Base-by-base conservation (phyloP, 2,329 filamentous ascomycete species). In the Knufia fluminis region DNA sequence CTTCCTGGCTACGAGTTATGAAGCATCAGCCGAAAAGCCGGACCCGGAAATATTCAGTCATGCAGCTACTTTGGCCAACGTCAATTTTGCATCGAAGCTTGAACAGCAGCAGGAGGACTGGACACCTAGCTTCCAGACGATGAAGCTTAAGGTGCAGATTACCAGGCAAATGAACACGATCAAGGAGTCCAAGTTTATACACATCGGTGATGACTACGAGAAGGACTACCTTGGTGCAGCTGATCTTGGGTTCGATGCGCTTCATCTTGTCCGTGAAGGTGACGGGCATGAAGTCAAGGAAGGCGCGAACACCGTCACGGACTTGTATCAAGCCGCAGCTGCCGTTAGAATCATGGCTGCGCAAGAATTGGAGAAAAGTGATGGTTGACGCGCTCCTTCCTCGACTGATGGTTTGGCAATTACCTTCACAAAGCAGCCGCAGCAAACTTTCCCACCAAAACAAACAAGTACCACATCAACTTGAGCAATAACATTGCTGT, bases 1-100 rank as follows among this genome's bases (percentile, higher is more conserved):
- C 48, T 61, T 72, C 42, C 57, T 72, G 0, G 62, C 71, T 22
- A 72, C 69, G 8, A 72, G 70, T 55, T 73, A 71, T 54, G 68
- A 71, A 46, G 69, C 68, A 2, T 68, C 65, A 4, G 58, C 63
- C n/a, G 69, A 70, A 56, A 73, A 73, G 48, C 70, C 70, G 2
- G 55, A 62, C 52, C 59, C 54, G 3, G 45, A 59, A 24, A 69
- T 72, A 24, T 73, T 69, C 52, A 60, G 69, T 28, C 58, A 66
- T 35, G 67, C 69, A 2, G 16, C 39, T 14, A n/a, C 33, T n/a
- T 46, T 57, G 32, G 44, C 48, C 17, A 36, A 50, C 3, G 35
- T 44, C 3, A 52, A 51, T n/a, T 43, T 49, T 9, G 14, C 41
- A 3, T 52, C 52, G 17, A 46, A 51, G n/a, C 31, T 50, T 22